Percentiles rank a stretch among this genome's conserved stretches.
phyloP scores from a whole-genome alignment of 805 yeast species.

The Wickerhamiella domercqiae region DNA sequence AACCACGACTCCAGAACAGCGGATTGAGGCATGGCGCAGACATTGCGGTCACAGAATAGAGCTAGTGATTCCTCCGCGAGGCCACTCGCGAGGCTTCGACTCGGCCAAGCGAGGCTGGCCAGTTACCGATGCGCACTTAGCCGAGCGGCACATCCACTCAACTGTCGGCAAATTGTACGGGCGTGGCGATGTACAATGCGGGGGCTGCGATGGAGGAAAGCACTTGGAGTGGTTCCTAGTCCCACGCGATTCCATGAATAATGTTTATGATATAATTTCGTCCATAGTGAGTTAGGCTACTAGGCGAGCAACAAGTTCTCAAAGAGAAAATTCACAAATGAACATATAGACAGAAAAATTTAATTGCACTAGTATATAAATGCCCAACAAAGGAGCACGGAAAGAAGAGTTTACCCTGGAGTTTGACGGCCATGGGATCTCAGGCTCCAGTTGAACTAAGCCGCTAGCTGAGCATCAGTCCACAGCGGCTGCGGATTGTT shows the following conservation, averaged over 20 bases:
- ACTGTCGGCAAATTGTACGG: slow-evolving; percentile 17
- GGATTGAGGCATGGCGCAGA: slow-evolving; percentile 20
- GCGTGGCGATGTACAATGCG: slow-evolving; percentile 19
- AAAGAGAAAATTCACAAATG: too few species aligned
- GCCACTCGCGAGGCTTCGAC: slow-evolving; percentile 8
- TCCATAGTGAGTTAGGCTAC: too few species aligned
- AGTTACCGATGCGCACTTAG: slow-evolving; percentile 11
- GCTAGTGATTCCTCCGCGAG: slow-evolving; percentile 11
- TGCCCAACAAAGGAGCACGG: too few species aligned
- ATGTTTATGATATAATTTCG: slow-evolving; percentile 6
- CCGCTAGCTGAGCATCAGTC: slow-evolving; percentile 62
- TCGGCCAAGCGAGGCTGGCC: slow-evolving; percentile 18
- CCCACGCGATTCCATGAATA: slow-evolving; percentile 2
- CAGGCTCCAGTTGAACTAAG: not conserved
- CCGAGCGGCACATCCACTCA: slow-evolving; percentile 16
- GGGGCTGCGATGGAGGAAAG: slow-evolving; percentile 16
- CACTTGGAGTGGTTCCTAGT: slow-evolving; percentile 22
- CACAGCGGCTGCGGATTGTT: slow-evolving; percentile 47
- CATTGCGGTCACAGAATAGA: slow-evolving; percentile 19
- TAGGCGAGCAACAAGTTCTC: too few species aligned
- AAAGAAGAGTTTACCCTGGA: too few species aligned
- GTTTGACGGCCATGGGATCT: too few species aligned
- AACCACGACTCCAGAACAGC: slow-evolving; percentile 15
- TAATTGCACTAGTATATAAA: too few species aligned
- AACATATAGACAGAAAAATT: too few species aligned